phyloP scores from a whole-genome alignment of 257 asterid species.

The Solanum lycopersicoides region DNA sequence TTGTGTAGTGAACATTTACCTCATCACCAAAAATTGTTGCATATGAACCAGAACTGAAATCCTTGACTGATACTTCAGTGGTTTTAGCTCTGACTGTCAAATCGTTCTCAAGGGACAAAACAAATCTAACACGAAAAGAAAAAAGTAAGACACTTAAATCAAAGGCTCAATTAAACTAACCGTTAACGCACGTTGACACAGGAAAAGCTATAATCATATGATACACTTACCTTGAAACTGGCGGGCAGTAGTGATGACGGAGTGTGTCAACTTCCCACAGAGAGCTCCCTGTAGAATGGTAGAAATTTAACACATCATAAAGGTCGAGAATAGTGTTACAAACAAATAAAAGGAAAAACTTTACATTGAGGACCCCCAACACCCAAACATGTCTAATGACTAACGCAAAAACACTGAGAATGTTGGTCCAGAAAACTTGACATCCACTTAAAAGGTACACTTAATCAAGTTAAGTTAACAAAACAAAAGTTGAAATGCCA shows the following conservation, averaged over 20 bases:
- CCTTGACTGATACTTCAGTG: slow-evolving; percentile 70
- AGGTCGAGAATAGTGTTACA: not conserved
- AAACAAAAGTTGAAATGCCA: not conserved
- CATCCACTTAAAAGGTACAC: not conserved
- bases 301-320: not conserved
- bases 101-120: slow-evolving; percentile 69
- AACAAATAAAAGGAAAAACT: not conserved
- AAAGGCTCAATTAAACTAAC: not conserved
- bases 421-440: not conserved
- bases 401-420: not conserved
- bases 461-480: not conserved
- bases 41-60: slow-evolving; percentile 81
- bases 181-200: not conserved
- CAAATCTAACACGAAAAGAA: slow-evolving; percentile 40
- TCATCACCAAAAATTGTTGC: slow-evolving; percentile 69
- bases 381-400: not conserved
- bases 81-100: slow-evolving; percentile 59
- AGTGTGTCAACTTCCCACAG: slow-evolving; percentile 93
- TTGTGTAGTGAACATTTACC: slow-evolving; percentile 29
- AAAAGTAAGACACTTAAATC: not conserved
- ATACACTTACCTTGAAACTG: slow-evolving; percentile 63
- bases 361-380: not conserved
- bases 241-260: slow-evolving; percentile 75
- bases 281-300: slow-evolving; percentile 67
- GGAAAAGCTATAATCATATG: not conserved